These are phyloP conservation scores for Wallacemonas sp. DNA, from an alignment of 208 protist species.

Conservation along the genomic window DNA sequence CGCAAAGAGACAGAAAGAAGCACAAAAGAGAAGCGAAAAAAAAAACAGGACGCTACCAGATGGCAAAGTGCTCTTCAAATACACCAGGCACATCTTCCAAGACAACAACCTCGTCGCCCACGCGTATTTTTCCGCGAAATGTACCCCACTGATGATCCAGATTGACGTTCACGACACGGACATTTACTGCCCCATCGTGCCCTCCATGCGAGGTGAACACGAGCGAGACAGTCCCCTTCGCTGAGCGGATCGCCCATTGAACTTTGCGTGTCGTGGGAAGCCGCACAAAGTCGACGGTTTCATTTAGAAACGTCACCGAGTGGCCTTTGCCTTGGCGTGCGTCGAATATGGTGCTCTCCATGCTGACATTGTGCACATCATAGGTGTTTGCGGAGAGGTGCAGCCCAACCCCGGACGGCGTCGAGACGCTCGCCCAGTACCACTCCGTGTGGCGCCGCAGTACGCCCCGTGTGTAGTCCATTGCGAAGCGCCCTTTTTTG, in stretches of 20 bases:
- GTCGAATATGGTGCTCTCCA: constrained; percentile 35
- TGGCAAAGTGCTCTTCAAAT: constrained; percentile 40
- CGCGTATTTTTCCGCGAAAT: constrained; percentile 21
- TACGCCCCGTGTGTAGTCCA: constrained; percentile 55
- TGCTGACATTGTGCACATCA: constrained; percentile 32
- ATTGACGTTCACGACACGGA: constrained; percentile 26
- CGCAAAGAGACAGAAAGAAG: too few species aligned
- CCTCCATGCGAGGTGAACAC: constrained; percentile 28
- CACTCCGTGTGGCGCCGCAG: constrained; percentile 40
- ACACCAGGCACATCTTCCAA: constrained; percentile 32
- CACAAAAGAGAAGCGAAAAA: too few species aligned
- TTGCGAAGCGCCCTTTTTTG: constrained; percentile 16
- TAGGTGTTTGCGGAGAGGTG: constrained; percentile 43
- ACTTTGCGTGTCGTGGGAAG: constrained; percentile 10
- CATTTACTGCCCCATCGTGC: constrained; percentile 26
- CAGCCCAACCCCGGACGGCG: constrained; percentile 28
- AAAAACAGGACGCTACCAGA: constrained; percentile 31
- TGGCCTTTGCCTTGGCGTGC: background rate
- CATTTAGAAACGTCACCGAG: constrained; percentile 21
- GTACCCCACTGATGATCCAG: constrained; percentile 49
- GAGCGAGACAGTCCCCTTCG: constrained; percentile 22
- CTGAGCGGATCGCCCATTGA: constrained; percentile 21
- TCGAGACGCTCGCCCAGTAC: constrained; percentile 36
- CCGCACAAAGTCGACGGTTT: constrained; percentile 19
- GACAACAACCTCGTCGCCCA: constrained; percentile 13